phyloP scores from a whole-genome alignment of 2,329 filamentous ascomycete species.

The Colletotrichum tabaci region DNA sequence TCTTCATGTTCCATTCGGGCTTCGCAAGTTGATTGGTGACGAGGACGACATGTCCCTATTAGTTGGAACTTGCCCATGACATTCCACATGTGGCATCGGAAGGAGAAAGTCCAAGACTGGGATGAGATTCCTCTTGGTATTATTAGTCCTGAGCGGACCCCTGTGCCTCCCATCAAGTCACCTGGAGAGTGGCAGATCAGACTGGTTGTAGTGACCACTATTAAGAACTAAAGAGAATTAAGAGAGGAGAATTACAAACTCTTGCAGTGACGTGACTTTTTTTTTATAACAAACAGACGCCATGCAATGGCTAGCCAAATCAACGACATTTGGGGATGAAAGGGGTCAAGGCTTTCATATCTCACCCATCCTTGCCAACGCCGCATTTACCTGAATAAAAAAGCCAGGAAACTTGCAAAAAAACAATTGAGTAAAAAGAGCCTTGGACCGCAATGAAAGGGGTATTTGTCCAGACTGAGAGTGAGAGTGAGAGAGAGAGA shows the following conservation, averaged over 20 bases:
- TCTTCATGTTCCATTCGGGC: conserved; percentile 31
- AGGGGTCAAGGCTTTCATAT: not conserved
- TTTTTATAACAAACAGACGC: conserved; percentile 15
- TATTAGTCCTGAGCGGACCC: not conserved
- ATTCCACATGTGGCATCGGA: no score
- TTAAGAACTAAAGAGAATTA: not conserved
- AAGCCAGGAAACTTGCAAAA: not conserved
- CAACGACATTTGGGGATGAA: not conserved
- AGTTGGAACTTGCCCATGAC: no score
- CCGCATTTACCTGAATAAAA: not conserved
- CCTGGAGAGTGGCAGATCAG: not conserved
- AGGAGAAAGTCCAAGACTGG: no score
- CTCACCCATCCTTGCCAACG: conserved; percentile 10
- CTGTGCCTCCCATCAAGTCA: not conserved
- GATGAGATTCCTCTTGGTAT: not conserved
- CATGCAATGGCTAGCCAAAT: conserved; percentile 12
- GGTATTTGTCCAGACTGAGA: conserved; percentile 43
- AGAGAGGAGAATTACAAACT: not conserved
- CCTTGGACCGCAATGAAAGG: conserved; percentile 28
- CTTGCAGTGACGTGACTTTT: not conserved
- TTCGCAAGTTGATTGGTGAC: no score
- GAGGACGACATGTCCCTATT: no score
- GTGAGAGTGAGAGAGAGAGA: not conserved
- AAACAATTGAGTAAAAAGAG: not conserved
- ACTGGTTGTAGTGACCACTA: not conserved